Base-by-base conservation (phyloP, 106 monocot genomes). In the Dactylorhiza incarnata region DNA sequence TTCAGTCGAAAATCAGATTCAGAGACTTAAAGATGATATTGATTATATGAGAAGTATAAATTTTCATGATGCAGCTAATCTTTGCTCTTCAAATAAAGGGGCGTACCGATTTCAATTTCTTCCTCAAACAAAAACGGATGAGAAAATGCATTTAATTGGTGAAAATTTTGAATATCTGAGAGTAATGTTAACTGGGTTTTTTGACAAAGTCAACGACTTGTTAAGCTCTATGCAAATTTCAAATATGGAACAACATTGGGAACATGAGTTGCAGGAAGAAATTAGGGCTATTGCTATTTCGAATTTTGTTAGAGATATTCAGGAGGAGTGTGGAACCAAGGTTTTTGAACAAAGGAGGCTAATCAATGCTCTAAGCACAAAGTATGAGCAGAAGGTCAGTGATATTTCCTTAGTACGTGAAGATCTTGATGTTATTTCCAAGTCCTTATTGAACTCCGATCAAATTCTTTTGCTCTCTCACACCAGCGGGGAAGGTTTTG, bases 261-360 rank as follows among this genome's bases (percentile, higher is more conserved):
- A 81, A 68, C 46, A 81, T 71, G 89, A 97, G 70, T 78, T 94
- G 50, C 84, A 89, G 74, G 91, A 73, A 75, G 91, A 89, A 75
- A 63, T 97, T 13, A 74, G 43, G 58, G 25, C 14, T 19, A 79
- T 83, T 23, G 20, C 87, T 61, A 7, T 89, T 73, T 63, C 82
- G 58, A 80, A 80, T 75, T 81, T 73, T 79, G 47, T 97, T 6
- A 84, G 78, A 62, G 75, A 56, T 69, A 51, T 91, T 16, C 81
- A 59, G 53, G 79, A 80, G 23, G 84, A 84, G 55, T 86, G 84
- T 75, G 89, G 83, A 47, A 65, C 22, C 19, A 89, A 84, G 61
- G 45, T 86, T 25, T 82, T 72, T 66, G 74, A 84, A 47, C 89
- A 93, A 75, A 88, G 47, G 70, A 79, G 75, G 16, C 29, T 88